Conservation (phyloP, 139 green algal genomes). For the Tetraselmis chui region DNA sequence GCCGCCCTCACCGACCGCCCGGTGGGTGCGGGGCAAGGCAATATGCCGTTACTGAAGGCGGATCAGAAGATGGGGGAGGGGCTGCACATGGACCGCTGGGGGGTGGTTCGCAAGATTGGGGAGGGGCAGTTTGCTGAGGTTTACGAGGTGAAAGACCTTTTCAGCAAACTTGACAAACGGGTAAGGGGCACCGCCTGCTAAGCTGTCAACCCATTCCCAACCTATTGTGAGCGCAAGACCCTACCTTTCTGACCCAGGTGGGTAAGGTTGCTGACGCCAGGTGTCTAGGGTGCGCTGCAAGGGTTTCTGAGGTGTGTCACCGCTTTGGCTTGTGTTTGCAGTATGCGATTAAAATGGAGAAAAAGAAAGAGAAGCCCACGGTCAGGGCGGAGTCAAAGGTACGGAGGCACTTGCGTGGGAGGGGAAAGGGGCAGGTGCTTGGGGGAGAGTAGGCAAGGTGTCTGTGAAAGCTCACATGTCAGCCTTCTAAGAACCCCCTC, state of each 20-base stretch:
- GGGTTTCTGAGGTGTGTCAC: too few relatives aligned
- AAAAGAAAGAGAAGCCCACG: neutral
- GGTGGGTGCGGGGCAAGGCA: too few relatives aligned
- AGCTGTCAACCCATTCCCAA: too few relatives aligned
- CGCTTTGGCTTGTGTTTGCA: neutral
- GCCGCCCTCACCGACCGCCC: too few relatives aligned
- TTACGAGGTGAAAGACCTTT: constrained; percentile 44
- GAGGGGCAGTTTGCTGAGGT: constrained; percentile 73
- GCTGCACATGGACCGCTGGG: constrained; percentile 5
- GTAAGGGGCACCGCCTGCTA: too few relatives aligned
- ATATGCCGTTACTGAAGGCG: constrained; percentile 2
- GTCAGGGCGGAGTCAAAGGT: neutral
- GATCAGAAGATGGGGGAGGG: constrained; percentile 6
- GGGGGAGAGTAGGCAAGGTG: neutral
- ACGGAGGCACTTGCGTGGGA: neutral
- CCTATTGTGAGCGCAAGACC: too few relatives aligned
- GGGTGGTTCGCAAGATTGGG: constrained; percentile 41
- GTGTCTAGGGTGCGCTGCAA: too few relatives aligned
- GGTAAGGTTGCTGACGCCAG: too few relatives aligned
- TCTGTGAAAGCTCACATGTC: neutral
- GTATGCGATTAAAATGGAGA: neutral
- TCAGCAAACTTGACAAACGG: too few relatives aligned
- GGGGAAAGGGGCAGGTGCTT: neutral
- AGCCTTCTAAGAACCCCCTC: neutral
- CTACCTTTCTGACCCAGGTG: too few relatives aligned